Base-by-base conservation (phyloP, 148 eudicot genomes). In the Cornus kousa region DNA sequence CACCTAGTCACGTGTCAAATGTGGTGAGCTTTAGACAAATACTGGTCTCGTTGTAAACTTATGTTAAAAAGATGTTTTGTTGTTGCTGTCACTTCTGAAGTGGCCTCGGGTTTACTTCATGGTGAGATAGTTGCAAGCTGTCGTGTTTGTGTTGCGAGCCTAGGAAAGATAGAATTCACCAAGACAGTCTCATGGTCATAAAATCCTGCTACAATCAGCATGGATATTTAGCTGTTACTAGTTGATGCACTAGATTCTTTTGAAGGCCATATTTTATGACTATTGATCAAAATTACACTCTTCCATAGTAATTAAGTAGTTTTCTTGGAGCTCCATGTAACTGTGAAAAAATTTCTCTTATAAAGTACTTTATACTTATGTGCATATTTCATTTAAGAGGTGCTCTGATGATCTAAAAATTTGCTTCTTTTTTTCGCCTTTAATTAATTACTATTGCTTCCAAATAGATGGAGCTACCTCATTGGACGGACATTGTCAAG, bases 401-500 rank as follows among this genome's bases (percentile, higher is more conserved):
- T 10, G 64, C 5, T 9, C 16, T 2, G 17, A 11, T 2, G 24
- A 32, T 59, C 43, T 16, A 17, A 28, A 50, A 28, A 50, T 7
- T 20, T 37, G 68, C 43, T 33, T 73, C 13, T 68, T 6, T n/a
- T 5, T 81, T 74, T 9, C 7, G 0, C 8, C 6, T 43, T 43
- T 43, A 28, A 28, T 28, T 43, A 43, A 43, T 43, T 43, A 43
- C 3, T 50, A 23, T 37, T 73, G 74, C 9, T 7, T 17, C 70
- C 71, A 12, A 35, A 35, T 64, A 87, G 89, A 84, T 87, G 80
- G 89, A 87, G 85, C 85, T 84, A 5, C 89, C 89, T 17, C 80
- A 80, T 62, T 87, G 89, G 89, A 79, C 78, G 48, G 89, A 87
- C 40, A 81, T 87, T 31, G 89, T 84, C 69, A 87, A 87, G 73